Conservation (phyloP, 768 basidiomycete species). For the Tulasnella sp. region DNA sequence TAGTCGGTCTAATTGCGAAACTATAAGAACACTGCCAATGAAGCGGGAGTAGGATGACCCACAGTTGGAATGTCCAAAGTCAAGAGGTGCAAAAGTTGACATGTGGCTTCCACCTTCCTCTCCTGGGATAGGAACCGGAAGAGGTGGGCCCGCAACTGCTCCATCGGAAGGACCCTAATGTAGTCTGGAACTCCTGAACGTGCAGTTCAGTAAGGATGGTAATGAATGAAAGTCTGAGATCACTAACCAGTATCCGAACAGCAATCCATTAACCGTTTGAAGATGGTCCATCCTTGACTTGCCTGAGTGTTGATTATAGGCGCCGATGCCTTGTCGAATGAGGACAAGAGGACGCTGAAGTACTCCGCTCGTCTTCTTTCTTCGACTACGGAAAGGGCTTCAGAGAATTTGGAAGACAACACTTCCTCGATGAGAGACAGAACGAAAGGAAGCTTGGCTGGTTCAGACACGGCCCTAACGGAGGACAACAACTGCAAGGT, state of each 20-base stretch:
- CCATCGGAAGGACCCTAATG: constrained; percentile 6
- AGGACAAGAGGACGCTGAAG: constrained; percentile 36
- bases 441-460: constrained; percentile 57
- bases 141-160: constrained; percentile 10
- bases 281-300: constrained; percentile 10
- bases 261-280: background rate
- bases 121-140: constrained; percentile 18
- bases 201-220: background rate
- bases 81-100: constrained; percentile 6
- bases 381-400: background rate
- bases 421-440: constrained; percentile 57
- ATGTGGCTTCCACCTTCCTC: constrained; percentile 11
- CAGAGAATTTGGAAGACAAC: background rate
- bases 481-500: constrained; percentile 60
- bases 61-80: background rate
- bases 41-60: background rate
- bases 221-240: background rate
- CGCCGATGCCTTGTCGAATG: constrained; percentile 55
- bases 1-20: constrained; percentile 1
- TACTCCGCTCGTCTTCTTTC: constrained; percentile 11
- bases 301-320: constrained; percentile 37
- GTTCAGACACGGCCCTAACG: constrained; percentile 54
- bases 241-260: constrained; percentile 11
- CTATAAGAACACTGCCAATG: background rate
- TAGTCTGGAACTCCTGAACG: background rate